Evolutionary conservation across 2,329 filamentous ascomycete genomes (phyloP).

Genomic region (Emmonsiellopsis sp.): DNA sequence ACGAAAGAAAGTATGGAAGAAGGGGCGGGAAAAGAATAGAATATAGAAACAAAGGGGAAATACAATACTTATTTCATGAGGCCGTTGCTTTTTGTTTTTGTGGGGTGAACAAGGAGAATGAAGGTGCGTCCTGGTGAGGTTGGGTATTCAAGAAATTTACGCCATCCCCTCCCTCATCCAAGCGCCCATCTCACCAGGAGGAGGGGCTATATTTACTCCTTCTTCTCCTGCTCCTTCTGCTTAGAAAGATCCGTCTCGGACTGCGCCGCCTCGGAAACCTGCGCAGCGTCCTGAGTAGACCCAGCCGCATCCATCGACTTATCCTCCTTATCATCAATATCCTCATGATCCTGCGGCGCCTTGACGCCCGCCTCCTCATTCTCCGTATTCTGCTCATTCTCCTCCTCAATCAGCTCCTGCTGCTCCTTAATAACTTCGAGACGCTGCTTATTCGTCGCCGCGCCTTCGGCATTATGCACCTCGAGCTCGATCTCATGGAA

Average conservation of each 20-base stretch:
- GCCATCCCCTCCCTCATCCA: too few relatives aligned
- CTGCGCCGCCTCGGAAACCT: conserved; percentile 36
- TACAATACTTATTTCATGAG: too few relatives aligned
- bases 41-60: too few relatives aligned
- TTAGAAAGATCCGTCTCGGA: conserved; percentile 26
- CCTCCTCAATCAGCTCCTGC: conserved; percentile 94
- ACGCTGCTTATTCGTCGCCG: conserved; percentile 96
- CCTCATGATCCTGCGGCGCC: conserved; percentile 73
- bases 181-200: conserved; percentile 8
- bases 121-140: too few relatives aligned
- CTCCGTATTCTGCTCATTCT: conserved; percentile 82
- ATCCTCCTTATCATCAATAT: conserved; percentile 86
- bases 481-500: conserved; percentile 99
- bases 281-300: conserved; percentile 47
- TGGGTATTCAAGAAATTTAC: too few relatives aligned
- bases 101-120: too few relatives aligned
- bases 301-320: conserved; percentile 39
- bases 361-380: conserved; percentile 66
- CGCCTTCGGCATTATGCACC: conserved; percentile 91
- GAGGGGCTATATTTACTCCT: conserved; percentile 12
- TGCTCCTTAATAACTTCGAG: conserved; percentile 98
- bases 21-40: too few relatives aligned
- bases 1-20: too few relatives aligned
- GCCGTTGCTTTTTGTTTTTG: too few relatives aligned
- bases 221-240: conserved; percentile 13